phyloP scores from a whole-genome alignment of 768 basidiomycete species.

The Russula virescens region DNA sequence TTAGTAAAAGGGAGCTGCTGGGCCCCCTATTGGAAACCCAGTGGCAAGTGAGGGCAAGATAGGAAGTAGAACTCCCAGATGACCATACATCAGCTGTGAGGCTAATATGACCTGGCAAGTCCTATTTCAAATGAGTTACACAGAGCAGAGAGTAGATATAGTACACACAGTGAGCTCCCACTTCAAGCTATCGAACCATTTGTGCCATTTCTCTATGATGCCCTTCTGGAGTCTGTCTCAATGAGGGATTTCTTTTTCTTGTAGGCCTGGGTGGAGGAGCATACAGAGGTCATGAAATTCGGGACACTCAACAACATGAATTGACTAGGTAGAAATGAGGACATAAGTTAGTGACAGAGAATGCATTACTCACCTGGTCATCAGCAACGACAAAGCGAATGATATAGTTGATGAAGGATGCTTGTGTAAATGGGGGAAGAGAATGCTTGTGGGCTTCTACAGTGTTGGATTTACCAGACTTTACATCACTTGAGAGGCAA shows the following conservation, averaged over 20 bases:
- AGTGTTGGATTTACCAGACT: too few relatives aligned
- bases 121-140: background rate
- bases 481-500: background rate
- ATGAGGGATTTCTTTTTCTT: background rate
- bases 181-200: background rate
- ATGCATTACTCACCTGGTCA: background rate
- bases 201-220: background rate
- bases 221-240: background rate
- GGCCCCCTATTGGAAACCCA: background rate
- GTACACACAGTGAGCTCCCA: background rate
- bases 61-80: background rate
- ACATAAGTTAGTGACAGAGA: background rate
- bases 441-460: background rate
- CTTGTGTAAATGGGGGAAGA: background rate
- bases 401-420: background rate
- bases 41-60: background rate
- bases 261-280: background rate
- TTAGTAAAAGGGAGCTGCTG: background rate
- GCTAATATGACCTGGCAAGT: background rate
- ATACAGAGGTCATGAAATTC: background rate
- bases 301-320: background rate
- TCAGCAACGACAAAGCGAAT: background rate
- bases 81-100: background rate
- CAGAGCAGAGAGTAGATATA: background rate
- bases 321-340: background rate